phyloP scores from a whole-genome alignment of 2,329 filamentous ascomycete species.

The Beauveria caledonica region DNA sequence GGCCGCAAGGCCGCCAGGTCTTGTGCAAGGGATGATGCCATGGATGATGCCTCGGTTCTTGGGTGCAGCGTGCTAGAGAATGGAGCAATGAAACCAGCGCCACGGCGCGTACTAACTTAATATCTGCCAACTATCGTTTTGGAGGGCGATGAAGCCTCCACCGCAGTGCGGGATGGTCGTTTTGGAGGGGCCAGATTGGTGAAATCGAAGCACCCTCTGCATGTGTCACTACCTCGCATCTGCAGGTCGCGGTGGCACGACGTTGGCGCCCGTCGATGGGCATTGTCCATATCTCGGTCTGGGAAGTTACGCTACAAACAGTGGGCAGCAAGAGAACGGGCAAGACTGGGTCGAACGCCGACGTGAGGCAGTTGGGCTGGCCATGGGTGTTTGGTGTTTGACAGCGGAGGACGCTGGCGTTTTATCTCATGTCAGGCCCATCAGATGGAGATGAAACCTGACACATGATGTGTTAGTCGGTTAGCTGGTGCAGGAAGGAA shows the following conservation, averaged over 20 bases:
- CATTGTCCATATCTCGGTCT: neutral
- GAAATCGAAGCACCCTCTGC: neutral
- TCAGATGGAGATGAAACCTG: constrained; percentile 5
- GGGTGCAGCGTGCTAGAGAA: too few species aligned
- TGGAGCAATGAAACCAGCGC: neutral
- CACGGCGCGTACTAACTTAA: neutral
- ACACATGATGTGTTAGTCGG: neutral
- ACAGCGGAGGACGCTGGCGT: neutral
- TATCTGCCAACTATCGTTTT: neutral
- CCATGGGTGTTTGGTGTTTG: neutral
- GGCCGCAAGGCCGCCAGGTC: too few species aligned
- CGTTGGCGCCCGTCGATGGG: neutral
- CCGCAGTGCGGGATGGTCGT: neutral
- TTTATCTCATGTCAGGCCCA: neutral
- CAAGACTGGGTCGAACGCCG: neutral
- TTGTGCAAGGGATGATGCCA: too few species aligned
- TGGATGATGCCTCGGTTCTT: too few species aligned
- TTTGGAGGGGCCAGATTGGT: neutral
- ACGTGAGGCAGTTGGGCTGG: neutral
- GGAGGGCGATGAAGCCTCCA: neutral
- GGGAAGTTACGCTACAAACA: neutral
- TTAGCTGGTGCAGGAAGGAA: neutral
- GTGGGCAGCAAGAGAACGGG: too few species aligned
- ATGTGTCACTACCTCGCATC: neutral
- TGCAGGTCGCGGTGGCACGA: neutral